Conservation (phyloP, 176 grass and related monocot species). For the Triticum timopheevii region DNA sequence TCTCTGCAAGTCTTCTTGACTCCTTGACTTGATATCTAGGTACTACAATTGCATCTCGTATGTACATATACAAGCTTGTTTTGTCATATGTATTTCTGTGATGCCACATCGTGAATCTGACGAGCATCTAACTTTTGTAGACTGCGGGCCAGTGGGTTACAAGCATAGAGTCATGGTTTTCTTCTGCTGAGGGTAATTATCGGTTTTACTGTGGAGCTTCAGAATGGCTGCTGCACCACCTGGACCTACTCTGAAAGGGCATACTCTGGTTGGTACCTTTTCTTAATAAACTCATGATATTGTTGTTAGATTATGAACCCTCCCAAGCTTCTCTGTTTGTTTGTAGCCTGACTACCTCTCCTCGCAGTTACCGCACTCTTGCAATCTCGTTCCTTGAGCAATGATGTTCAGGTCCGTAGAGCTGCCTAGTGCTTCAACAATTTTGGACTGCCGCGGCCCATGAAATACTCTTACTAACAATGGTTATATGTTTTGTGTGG, state of each 20-base stretch:
- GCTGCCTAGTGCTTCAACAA: background rate
- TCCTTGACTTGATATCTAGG: background rate
- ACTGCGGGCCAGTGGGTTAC: background rate
- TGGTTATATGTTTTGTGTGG: background rate
- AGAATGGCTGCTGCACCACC: too few species aligned
- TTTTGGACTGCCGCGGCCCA: background rate
- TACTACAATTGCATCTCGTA: background rate
- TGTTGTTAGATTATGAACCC: background rate
- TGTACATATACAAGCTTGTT: background rate
- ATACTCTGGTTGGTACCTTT: background rate
- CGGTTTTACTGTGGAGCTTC: background rate
- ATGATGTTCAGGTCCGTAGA: too few species aligned
- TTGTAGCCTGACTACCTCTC: background rate
- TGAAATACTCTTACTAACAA: background rate
- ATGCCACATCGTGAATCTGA: too few species aligned
- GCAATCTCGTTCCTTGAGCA: too few species aligned
- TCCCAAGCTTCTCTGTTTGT: background rate
- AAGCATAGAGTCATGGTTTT: background rate
- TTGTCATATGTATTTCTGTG: background rate
- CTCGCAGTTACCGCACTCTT: background rate
- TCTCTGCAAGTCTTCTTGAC: background rate
- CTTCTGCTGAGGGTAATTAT: background rate
- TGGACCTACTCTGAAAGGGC: too few species aligned
- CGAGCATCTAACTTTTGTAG: background rate
- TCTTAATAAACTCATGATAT: background rate